Evolutionary conservation across 2,329 filamentous ascomycete genomes (phyloP), one percentile per base, ranked within the genome.

Genomic region (Pyrenochaeta sp.): DNA sequence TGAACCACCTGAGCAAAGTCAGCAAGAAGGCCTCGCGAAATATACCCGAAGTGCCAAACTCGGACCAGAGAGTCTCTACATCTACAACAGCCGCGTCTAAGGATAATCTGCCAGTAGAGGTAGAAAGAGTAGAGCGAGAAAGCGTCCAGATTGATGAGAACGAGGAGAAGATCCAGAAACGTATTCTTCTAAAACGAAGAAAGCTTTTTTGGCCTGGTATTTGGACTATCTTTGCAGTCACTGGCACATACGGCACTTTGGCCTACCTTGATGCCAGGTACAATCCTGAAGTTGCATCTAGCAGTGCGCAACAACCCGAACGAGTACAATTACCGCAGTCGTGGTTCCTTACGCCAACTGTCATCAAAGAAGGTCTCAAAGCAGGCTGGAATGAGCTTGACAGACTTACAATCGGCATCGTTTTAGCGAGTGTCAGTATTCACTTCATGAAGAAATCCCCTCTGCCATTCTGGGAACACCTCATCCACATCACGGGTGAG

Each of bases 361-460:
- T 64, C 6, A 27, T 62, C 13, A 46, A 27, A 25, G 56, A 64
- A 25, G 63, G 61, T 13, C 24, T 59, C 25, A 58, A 52, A 40
- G 50, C 56, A 42, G 56, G 50, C 27, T 66, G 61, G 61, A 39
- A 53, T 1, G 61, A 66, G 24, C 50, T 62, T n/a, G 63, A 66
- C 39, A 54, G 44, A 4, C 48, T 63, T n/a, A 65, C 62, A 2
- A 59, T 65, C 15, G 55, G 62, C 13, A 54, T 63, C 15, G 47
- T 59, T 5, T 27, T 54, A 19, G 50, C 49, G 12, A 54, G 39
- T 32, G 22, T 61, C 34, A 57, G 44, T 2, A 49, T 64, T 3
- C 54, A 61, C 6, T 44, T 62, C 3, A 49, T 62, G 19, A 58
- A 48, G 15, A 54, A 46, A 15, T 52, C 56, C 5, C 58, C 52